These are phyloP conservation scores for Strigomonas culicis DNA, from an alignment of 208 protist genomes.

Conservation along the genomic window DNA sequence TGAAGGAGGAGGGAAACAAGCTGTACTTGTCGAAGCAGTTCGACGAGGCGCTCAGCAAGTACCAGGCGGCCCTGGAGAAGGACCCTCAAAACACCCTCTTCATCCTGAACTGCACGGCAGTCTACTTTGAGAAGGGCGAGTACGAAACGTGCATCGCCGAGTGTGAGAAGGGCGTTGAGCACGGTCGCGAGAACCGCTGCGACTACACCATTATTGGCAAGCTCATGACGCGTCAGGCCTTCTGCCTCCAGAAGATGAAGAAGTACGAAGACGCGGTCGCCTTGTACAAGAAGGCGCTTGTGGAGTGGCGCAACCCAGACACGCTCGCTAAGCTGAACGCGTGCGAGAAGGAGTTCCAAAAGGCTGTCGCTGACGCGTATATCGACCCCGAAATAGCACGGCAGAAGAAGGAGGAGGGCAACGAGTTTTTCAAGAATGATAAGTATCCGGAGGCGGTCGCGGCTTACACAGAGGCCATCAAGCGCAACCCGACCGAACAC, in stretches of 20 bases:
- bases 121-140: constrained; percentile 93
- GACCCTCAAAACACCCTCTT: constrained; percentile 88
- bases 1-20: constrained; percentile 94
- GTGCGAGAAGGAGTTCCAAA: constrained; percentile 89
- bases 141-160: constrained; percentile 91
- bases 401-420: constrained; percentile 94
- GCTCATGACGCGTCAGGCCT: constrained; percentile 88
- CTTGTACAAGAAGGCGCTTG: constrained; percentile 87
- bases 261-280: constrained; percentile 85
- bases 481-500: constrained; percentile 93
- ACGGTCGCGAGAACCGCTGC: constrained; percentile 80
- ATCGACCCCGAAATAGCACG: constrained; percentile 85
- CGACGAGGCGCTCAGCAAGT: constrained; percentile 89
- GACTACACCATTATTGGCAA: constrained; percentile 93
- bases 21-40: constrained; percentile 95
- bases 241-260: constrained; percentile 82
- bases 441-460: constrained; percentile 95
- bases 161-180: constrained; percentile 88
- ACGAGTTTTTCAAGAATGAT: constrained; percentile 94
- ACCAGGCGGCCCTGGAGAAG: constrained; percentile 77
- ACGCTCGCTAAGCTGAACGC: constrained; percentile 84
- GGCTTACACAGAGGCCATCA: constrained; percentile 93
- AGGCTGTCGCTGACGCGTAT: constrained; percentile 90
- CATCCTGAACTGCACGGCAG: constrained; percentile 90
- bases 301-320: constrained; percentile 93